A percentile compares a stretch with the other conserved stretches of the same genome.
These are phyloP conservation scores for Hepatocystis sp. DNA, from an alignment of 169 alveolate species.

Conservation along the genomic window DNA sequence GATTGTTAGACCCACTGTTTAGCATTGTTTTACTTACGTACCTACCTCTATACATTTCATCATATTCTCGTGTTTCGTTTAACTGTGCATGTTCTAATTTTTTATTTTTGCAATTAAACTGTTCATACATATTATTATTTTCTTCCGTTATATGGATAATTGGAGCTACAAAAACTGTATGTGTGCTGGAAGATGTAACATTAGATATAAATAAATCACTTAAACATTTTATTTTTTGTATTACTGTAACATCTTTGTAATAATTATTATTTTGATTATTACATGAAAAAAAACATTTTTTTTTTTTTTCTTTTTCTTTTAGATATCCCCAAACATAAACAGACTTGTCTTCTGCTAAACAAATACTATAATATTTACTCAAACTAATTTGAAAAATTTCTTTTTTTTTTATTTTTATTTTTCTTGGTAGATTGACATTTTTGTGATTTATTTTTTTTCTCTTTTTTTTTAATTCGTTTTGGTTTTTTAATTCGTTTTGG, in stretches of 20 bases:
- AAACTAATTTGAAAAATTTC: slow-evolving; percentile 42
- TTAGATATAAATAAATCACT: slow-evolving; percentile 33
- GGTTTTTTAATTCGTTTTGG: neutral
- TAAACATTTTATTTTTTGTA: slow-evolving; percentile 37
- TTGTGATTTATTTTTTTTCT: slow-evolving; percentile 6
- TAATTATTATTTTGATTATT: neutral
- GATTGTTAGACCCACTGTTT: too few species aligned
- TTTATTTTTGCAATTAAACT: too few species aligned
- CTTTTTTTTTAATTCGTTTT: neutral
- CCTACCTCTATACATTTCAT: too few species aligned
- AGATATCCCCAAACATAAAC: slow-evolving; percentile 72
- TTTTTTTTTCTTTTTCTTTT: neutral
- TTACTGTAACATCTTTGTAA: slow-evolving; percentile 13
- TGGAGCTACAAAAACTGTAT: slow-evolving; percentile 53
- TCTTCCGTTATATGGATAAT: slow-evolving; percentile 10
- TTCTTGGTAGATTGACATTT: slow-evolving; percentile 49
- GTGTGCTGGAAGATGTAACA: slow-evolving; percentile 53
- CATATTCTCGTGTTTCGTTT: too few species aligned
- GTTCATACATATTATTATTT: neutral
- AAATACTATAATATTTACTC: slow-evolving; percentile 57
- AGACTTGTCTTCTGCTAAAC: slow-evolving; percentile 52
- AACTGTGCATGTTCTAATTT: too few species aligned
- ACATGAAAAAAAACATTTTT: neutral
- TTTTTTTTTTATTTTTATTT: slow-evolving; percentile 38
- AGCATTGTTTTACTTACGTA: too few species aligned